These are phyloP conservation scores for Trametes cingulata DNA, from an alignment of 768 basidiomycete genomes.

Conservation along the genomic window DNA sequence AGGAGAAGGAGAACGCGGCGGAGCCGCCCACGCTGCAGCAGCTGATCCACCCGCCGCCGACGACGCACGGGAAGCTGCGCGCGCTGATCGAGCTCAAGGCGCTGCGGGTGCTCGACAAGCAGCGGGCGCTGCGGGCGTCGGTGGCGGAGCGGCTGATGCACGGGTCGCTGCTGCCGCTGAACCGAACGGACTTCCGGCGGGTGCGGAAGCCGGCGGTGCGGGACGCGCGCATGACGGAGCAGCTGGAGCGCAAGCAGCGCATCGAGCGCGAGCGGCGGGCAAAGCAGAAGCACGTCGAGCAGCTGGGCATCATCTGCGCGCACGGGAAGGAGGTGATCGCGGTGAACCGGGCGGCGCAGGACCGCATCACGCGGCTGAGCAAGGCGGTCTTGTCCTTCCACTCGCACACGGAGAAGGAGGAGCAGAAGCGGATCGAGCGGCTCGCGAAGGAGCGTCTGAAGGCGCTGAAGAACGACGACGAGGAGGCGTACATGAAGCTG, in stretches of 20 bases:
- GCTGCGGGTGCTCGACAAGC: conserved; percentile 86
- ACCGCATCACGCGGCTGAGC: conserved; percentile 63
- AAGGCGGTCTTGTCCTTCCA: conserved; percentile 85
- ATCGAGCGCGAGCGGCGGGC: conserved; percentile 90
- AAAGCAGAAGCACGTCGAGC: conserved; percentile 95
- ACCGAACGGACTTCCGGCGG: conserved; percentile 89
- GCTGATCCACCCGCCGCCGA: conserved; percentile 55
- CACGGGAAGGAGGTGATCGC: conserved; percentile 78
- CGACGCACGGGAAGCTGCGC: conserved; percentile 78
- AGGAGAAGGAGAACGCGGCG: conserved; percentile 34
- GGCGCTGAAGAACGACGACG: conserved; percentile 96
- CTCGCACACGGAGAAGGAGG: conserved; percentile 91
- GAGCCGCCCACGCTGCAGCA: conserved; percentile 34
- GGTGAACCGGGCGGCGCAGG: conserved; percentile 59
- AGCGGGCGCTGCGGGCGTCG: conserved; percentile 81
- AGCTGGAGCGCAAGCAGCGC: conserved; percentile 88
- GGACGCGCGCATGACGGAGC: conserved; percentile 88
- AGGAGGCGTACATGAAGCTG: conserved; percentile 99
- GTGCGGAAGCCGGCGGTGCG: conserved; percentile 82
- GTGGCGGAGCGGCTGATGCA: conserved; percentile 87
- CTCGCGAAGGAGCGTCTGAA: conserved; percentile 97
- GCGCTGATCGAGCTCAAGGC: conserved; percentile 93
- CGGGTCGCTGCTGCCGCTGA: conserved; percentile 85
- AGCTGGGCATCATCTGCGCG: conserved; percentile 80
- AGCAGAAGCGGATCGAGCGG: conserved; percentile 94